Percentiles rank a stretch among this genome's conserved stretches.
These are phyloP conservation scores for Pichia sp. DNA, from an alignment of 1,139 yeast genomes.

Conservation along the genomic window DNA sequence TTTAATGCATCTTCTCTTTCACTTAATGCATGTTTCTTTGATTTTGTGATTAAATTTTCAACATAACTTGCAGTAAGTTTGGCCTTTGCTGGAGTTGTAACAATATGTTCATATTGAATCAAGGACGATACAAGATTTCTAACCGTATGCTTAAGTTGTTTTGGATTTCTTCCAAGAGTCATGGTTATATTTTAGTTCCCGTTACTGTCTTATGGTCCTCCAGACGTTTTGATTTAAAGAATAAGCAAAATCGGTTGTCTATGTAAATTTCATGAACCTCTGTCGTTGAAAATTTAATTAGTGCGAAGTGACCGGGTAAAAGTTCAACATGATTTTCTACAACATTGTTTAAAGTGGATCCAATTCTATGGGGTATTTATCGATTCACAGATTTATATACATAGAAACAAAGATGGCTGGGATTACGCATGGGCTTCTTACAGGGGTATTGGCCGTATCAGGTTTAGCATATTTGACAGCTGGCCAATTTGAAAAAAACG, in stretches of 20 bases:
- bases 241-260: no score
- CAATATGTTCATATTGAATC: slow-evolving; percentile 59
- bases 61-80: slow-evolving; percentile 54
- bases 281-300: no score
- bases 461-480: slow-evolving; percentile 62
- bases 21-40: slow-evolving; percentile 29
- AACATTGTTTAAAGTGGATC: no score
- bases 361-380: no score
- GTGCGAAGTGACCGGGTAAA: no score
- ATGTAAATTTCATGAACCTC: no score
- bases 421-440: slow-evolving; percentile 64
- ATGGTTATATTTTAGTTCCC: no score
- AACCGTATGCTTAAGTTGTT: slow-evolving; percentile 46
- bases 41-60: slow-evolving; percentile 53
- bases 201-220: no score
- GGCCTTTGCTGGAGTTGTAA: slow-evolving; percentile 69
- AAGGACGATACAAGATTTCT: slow-evolving; percentile 60
- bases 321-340: no score
- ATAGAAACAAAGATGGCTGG: slow-evolving; percentile 43
- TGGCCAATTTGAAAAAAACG: slow-evolving; percentile 47
- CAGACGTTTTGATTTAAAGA: no score
- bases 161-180: slow-evolving; percentile 29
- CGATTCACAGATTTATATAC: no score
- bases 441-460: slow-evolving; percentile 60
- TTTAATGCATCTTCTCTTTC: slow-evolving; percentile 21